Base-by-base conservation (phyloP, 495 filamentous ascomycete species). In the Cryomyces minteri region DNA sequence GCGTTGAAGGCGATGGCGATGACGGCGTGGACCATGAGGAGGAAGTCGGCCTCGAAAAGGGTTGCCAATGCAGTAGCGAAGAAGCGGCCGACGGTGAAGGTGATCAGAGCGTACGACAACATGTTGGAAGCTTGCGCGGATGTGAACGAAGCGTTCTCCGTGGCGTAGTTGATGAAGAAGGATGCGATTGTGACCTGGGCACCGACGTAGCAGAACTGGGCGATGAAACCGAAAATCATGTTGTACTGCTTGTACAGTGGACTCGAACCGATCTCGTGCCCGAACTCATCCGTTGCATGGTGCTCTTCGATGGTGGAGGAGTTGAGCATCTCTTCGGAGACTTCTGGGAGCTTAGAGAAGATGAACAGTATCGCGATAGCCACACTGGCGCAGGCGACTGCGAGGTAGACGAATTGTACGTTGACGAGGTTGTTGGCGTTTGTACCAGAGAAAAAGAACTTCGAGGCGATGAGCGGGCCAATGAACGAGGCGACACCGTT, bases 141-240 rank as follows among this genome's bases (percentile, higher is more conserved):
- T 6, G 63, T 61, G 31, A 56, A 62, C 10, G 54, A 43, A 48
- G 63, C 58, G 18, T 64, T 62, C 32, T 71, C 63, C 25, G 60
- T 60, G 42, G 65, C 61, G 50, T 70, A 71, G 59, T 77, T 77
- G 51, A 72, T 67, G 61, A 84, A 81, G 60, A 73, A 82, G 32
- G 80, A 76, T 33, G 70, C 77, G 50, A 82, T 78, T 63, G 47
- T 53, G 60, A 70, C 65, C 53, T 88, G 82, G 0, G 78, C 71
- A 29, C 75, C 78, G 14, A 79, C 72, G 55, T 85, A 86, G n/a
- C 69, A 73, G 67, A 80, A 85, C 54, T 88, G 81, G 10, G 79
- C 70, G 33, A 79, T 44, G 7, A 81, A 70, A 0, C 76, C 82
- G 51, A 80, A 63, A 46, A 71, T 67, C 18, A 88, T 50, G 40